Evolutionary conservation across 768 basidiomycete genomes (phyloP), one percentile per base, ranked within the genome.

Genomic region (Collybia sp.): DNA sequence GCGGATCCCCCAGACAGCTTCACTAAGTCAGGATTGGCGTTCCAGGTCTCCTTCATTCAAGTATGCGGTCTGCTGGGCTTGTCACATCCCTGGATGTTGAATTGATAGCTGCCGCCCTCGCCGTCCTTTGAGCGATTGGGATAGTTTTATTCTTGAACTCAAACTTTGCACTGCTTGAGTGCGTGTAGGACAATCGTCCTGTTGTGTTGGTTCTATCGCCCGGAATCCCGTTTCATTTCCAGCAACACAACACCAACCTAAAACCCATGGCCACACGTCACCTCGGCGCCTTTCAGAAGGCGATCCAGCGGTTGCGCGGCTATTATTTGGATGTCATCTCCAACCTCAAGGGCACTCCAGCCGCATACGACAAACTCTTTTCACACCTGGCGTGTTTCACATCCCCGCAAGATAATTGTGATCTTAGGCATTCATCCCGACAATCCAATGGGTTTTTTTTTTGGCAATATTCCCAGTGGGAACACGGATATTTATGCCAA

Each of bases 241-340:
- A 67, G 25, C 32, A 43, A 3, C 52, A 54, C 12, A 50, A 65
- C 47, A 48, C 37, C n/a, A 16, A 42, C 0, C 48, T 46, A 35
- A 47, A 19, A 38, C 31, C 11, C 32, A 50, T 25, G 31, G 43
- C 52, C 17, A 54, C 56, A 41, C 56, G 55, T 30, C 44, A 56
- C 42, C 43, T 67, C 40, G 58, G 53, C 20, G 62, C 64, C 13
- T 52, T 66, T 12, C 47, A 48, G 33, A 53, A 53, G 11, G 65
- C 63, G 10, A 30, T 53, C 17, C 37, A 32, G 41, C 20, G 50
- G 20, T 46, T 68, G 11, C 20, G 50, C 33, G 4, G 36, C n/a
- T 60, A 61, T 53, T 66, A 68, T 33, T 18, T 56, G 13, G 48
- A 46, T 43, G 40, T 55, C 30, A 19, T 5, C 6, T 31, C 40